Evolutionary conservation across 495 filamentous ascomycete genomes (phyloP).

Genomic region (Aspergillus bridgeri): DNA sequence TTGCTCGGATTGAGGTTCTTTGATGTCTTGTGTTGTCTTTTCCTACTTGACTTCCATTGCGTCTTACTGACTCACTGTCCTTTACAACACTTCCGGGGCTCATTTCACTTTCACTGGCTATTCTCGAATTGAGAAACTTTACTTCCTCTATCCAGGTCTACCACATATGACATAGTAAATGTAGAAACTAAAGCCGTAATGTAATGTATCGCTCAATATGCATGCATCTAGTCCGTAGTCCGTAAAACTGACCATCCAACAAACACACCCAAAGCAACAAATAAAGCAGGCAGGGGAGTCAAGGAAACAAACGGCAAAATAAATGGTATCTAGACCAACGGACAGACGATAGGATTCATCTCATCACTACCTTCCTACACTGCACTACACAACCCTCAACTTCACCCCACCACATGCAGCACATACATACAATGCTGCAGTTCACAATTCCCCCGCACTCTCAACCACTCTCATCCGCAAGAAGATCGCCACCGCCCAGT

Average conservation of each 20-base stretch:
- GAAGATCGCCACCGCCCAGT: constrained; percentile 40
- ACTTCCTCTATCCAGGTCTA: neutral
- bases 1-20: neutral
- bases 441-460: constrained; percentile 17
- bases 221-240: neutral
- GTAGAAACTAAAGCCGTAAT: neutral
- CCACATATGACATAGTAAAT: no score
- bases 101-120: neutral
- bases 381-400: neutral
- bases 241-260: neutral
- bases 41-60: neutral
- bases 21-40: neutral
- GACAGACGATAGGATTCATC: neutral
- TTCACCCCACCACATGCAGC: neutral
- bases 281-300: neutral
- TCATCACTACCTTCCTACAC: neutral
- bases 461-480: constrained; percentile 41
- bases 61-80: neutral
- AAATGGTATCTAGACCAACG: neutral
- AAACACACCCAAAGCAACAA: neutral
- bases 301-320: neutral
- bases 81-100: neutral
- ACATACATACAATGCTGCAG: no score
- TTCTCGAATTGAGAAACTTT: neutral
- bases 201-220: neutral